Conservation (phyloP, 2,329 filamentous ascomycete genomes). For the Anisogramma anomala region DNA sequence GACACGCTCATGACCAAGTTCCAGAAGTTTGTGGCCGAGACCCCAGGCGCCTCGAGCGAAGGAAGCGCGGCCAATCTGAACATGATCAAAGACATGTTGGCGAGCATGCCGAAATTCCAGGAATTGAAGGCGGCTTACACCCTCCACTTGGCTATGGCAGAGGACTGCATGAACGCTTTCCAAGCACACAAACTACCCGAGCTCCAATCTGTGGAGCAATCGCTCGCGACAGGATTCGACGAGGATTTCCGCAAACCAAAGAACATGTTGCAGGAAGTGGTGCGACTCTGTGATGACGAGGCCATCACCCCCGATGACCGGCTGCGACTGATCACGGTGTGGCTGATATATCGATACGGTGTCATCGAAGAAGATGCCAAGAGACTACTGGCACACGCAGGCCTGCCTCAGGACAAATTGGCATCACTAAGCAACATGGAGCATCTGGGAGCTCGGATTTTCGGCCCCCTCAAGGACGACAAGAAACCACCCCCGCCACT, state of each 20-base stretch:
- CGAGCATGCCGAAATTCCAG: slow-evolving; percentile 85
- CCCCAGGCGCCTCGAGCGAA: slow-evolving; percentile 53
- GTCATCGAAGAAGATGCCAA: slow-evolving; percentile 73
- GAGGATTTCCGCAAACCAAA: slow-evolving; percentile 88
- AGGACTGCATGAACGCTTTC: slow-evolving; percentile 93
- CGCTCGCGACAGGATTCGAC: slow-evolving; percentile 79
- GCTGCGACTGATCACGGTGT: slow-evolving; percentile 74
- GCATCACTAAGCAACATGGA: slow-evolving; percentile 62
- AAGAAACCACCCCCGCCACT: slow-evolving; percentile 54
- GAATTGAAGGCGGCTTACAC: slow-evolving; percentile 94
- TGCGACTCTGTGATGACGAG: slow-evolving; percentile 79
- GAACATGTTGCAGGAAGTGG: slow-evolving; percentile 73
- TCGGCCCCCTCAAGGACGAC: slow-evolving; percentile 62
- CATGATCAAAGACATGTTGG: slow-evolving; percentile 94
- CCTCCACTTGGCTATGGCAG: slow-evolving; percentile 88
- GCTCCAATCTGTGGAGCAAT: slow-evolving; percentile 80
- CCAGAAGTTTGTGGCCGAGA: slow-evolving; percentile 78
- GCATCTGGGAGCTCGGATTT: slow-evolving; percentile 64
- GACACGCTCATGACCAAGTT: slow-evolving; percentile 89
- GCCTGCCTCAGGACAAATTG: slow-evolving; percentile 45
- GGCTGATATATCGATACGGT: slow-evolving; percentile 75
- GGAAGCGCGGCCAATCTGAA: slow-evolving; percentile 66
- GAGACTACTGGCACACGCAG: slow-evolving; percentile 72
- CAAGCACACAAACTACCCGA: slow-evolving; percentile 75
- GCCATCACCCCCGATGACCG: slow-evolving; percentile 61